Conservation (phyloP, 1,139 yeast species). For the Geotrichum fermentans region DNA sequence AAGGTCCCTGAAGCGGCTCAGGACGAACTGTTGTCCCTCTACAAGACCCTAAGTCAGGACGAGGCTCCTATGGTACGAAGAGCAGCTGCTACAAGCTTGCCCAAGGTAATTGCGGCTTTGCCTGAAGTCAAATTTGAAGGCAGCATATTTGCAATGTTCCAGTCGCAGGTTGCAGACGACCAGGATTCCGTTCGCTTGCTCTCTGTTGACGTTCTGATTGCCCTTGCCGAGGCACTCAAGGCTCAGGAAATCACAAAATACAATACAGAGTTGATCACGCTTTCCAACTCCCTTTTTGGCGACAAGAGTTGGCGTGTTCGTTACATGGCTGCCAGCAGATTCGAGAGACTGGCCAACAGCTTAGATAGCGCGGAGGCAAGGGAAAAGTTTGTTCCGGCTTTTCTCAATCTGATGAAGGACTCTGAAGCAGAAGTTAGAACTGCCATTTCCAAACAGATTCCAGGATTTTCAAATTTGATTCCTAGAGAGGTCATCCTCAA, state of each 20-base stretch:
- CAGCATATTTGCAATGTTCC: slow-evolving; percentile 71
- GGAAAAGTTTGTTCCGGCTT: slow-evolving; percentile 59
- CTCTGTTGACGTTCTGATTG: slow-evolving; percentile 78
- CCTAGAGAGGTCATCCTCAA: slow-evolving; percentile 50
- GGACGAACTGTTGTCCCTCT: slow-evolving; percentile 55
- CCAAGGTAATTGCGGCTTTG: slow-evolving; percentile 60
- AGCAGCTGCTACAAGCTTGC: slow-evolving; percentile 83
- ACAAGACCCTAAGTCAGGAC: slow-evolving; percentile 70
- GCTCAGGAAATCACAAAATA: slow-evolving; percentile 30
- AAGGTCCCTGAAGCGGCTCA: slow-evolving; percentile 49
- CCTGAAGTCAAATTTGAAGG: slow-evolving; percentile 37
- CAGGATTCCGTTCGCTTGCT: slow-evolving; percentile 94
- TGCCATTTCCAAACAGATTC: slow-evolving; percentile 87
- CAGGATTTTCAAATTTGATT: slow-evolving; percentile 56
- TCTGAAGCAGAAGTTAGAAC: slow-evolving; percentile 95
- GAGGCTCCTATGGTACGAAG: slow-evolving; percentile 98
- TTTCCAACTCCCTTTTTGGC: slow-evolving; percentile 60
- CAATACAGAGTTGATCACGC: slow-evolving; percentile 32
- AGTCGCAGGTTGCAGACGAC: slow-evolving; percentile 70
- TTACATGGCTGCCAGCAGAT: slow-evolving; percentile 93
- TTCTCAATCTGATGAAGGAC: slow-evolving; percentile 77
- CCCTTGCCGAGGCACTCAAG: slow-evolving; percentile 39
- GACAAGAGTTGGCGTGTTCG: slow-evolving; percentile 98
- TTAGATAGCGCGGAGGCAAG: slow-evolving; percentile 54
- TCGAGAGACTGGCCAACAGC: slow-evolving; percentile 65